Evolutionary conservation across 164 flowering plant species (phyloP).

Genomic region (Annona cherimola): DNA sequence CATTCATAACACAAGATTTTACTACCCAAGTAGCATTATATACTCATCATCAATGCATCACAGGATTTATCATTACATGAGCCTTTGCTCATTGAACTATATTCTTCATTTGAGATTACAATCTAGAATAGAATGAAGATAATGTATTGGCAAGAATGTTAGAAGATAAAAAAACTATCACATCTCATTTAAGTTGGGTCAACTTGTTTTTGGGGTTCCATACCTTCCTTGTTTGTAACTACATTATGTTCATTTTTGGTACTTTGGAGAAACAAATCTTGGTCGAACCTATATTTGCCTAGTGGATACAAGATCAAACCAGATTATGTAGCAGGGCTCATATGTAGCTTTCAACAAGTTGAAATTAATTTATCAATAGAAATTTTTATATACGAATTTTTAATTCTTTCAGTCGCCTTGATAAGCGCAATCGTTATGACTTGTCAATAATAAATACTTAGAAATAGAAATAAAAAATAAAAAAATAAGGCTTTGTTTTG

Average conservation of each 20-base stretch:
- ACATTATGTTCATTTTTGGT: background rate
- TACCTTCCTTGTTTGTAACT: background rate
- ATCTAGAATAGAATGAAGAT: constrained; percentile 16
- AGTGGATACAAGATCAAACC: no score
- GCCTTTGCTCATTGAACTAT: constrained; percentile 19
- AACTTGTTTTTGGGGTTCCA: constrained; percentile 10
- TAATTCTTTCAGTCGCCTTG: no score
- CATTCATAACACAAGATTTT: background rate
- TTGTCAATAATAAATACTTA: no score
- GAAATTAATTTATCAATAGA: no score
- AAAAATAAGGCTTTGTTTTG: no score
- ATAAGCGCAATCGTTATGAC: no score
- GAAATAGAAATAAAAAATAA: no score
- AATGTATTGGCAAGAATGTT: constrained; percentile 19
- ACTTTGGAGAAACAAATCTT: no score
- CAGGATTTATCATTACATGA: constrained; percentile 17
- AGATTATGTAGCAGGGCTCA: no score
- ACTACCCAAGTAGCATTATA: constrained; percentile 1
- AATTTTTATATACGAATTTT: no score
- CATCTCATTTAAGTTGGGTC: constrained; percentile 14
- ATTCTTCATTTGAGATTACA: constrained; percentile 21
- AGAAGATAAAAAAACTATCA: constrained; percentile 15
- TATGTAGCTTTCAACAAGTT: no score
- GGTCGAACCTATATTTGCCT: no score
- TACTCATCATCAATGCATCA: constrained; percentile 21